phyloP scores from a whole-genome alignment of 495 filamentous ascomycete genomes.

The Cercophora sp. region DNA sequence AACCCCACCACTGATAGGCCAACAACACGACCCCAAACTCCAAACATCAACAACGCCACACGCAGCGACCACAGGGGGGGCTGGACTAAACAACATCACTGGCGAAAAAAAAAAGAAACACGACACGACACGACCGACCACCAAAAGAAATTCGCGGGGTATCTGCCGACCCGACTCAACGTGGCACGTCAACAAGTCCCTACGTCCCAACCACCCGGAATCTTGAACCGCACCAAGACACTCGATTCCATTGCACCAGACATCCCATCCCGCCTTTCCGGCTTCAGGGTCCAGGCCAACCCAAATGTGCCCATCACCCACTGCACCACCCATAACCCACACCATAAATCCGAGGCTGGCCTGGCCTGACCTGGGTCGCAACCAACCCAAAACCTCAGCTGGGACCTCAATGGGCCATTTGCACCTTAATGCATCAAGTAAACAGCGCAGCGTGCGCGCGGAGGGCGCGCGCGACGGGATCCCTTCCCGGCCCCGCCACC shows the following conservation, averaged over 20 bases:
- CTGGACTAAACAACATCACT: background rate
- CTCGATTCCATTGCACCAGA: background rate
- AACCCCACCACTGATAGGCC: background rate
- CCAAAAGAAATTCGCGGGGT: background rate
- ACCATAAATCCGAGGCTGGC: background rate
- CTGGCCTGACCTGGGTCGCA: background rate
- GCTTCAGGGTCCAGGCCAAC: no score
- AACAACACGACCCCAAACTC: background rate
- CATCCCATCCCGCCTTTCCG: no score
- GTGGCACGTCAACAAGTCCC: conserved; percentile 7
- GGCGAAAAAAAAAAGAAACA: background rate
- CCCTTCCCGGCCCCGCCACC: no score
- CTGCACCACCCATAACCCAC: background rate
- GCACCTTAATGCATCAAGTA: conserved; percentile 9
- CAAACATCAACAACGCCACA: background rate
- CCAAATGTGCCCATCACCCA: background rate
- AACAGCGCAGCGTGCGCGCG: no score
- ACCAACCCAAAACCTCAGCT: no score
- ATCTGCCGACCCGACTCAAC: background rate
- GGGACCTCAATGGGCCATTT: background rate
- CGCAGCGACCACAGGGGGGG: background rate
- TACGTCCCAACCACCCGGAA: background rate
- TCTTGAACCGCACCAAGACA: background rate
- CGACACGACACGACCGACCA: background rate
- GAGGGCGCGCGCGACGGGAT: no score